Percentiles rank a stretch among this genome's conserved stretches.
Evolutionary conservation across 2,329 filamentous ascomycete genomes (phyloP).

Genomic region (Xylariaceae sp.): DNA sequence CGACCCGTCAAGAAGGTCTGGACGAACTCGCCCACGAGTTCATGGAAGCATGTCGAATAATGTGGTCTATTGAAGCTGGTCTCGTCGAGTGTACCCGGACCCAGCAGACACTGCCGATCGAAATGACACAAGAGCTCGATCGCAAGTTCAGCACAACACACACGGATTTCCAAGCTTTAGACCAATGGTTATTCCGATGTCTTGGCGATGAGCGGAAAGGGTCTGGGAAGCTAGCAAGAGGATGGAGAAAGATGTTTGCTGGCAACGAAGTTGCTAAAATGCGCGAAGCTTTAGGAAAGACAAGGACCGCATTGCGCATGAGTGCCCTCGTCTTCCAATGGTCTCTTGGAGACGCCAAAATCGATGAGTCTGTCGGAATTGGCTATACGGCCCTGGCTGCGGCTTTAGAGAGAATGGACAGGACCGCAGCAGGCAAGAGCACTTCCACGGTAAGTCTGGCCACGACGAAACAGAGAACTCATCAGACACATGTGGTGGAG

Average conservation of each 20-base stretch:
- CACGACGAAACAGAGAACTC: neutral
- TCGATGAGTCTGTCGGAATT: slow-evolving; percentile 58
- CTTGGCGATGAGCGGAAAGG: slow-evolving; percentile 60
- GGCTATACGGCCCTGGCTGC: slow-evolving; percentile 65
- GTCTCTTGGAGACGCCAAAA: slow-evolving; percentile 55
- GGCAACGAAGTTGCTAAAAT: slow-evolving; percentile 60
- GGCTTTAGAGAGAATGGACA: slow-evolving; percentile 51
- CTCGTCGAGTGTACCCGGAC: slow-evolving; percentile 49
- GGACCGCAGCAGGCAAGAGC: slow-evolving; percentile 20
- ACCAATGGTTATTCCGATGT: slow-evolving; percentile 58
- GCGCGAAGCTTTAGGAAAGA: slow-evolving; percentile 51
- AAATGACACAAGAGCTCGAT: slow-evolving; percentile 60
- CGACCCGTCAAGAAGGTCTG: slow-evolving; percentile 48
- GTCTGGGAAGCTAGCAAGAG: slow-evolving; percentile 53
- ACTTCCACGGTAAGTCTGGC: slow-evolving; percentile 9
- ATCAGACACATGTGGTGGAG: slow-evolving; percentile 2
- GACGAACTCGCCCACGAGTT: slow-evolving; percentile 60
- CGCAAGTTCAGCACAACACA: slow-evolving; percentile 59
- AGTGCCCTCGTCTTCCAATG: slow-evolving; percentile 62
- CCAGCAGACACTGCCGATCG: slow-evolving; percentile 50
- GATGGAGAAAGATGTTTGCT: slow-evolving; percentile 60
- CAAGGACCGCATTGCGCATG: slow-evolving; percentile 58
- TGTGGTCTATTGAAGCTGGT: slow-evolving; percentile 66
- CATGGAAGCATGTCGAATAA: slow-evolving; percentile 60
- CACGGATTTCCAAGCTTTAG: slow-evolving; percentile 58